Percentiles rank a stretch among this genome's conserved stretches.
phyloP scores from a whole-genome alignment of 306 rosid species.

The Rubus idaeus region DNA sequence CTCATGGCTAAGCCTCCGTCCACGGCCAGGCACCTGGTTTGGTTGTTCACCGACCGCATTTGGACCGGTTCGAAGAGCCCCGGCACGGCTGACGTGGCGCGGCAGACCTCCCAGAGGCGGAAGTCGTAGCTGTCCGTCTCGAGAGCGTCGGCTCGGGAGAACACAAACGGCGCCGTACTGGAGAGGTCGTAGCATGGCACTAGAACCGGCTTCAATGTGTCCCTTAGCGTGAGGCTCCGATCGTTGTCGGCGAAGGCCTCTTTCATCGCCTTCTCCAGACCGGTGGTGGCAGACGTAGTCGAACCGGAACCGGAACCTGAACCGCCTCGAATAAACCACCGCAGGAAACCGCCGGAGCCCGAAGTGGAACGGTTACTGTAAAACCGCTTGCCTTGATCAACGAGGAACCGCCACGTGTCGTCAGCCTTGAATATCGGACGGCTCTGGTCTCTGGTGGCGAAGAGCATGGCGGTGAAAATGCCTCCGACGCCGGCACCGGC shows the following conservation, averaged over 20 bases:
- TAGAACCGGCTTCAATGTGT: constrained; percentile 86
- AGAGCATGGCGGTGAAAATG: constrained; percentile 86
- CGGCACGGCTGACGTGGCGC: constrained; percentile 94
- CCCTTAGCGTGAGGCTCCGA: constrained; percentile 64
- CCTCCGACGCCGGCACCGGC: constrained; percentile 93
- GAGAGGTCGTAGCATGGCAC: constrained; percentile 92
- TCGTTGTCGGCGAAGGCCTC: constrained; percentile 63
- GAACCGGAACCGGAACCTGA: constrained; percentile 33
- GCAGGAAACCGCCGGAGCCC: constrained; percentile 33
- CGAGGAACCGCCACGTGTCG: constrained; percentile 73
- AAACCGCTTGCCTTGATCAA: constrained; percentile 66
- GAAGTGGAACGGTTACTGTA: constrained; percentile 37
- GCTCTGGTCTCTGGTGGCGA: constrained; percentile 60
- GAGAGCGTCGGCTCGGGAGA: constrained; percentile 95
- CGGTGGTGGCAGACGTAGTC: constrained; percentile 38
- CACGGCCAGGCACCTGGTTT: constrained; percentile 71
- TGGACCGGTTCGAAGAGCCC: constrained; percentile 69
- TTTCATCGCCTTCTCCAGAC: constrained; percentile 66
- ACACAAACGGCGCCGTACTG: constrained; percentile 92
- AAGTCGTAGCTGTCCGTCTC: constrained; percentile 90
- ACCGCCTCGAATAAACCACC: constrained; percentile 32
- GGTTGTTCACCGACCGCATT: constrained; percentile 71
- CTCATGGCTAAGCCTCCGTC: constrained; percentile 92
- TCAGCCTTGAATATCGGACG: constrained; percentile 76
- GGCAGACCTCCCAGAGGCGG: constrained; percentile 92